Conservation (phyloP, 805 yeast genomes). For the Komagataella pseudopastoris region DNA sequence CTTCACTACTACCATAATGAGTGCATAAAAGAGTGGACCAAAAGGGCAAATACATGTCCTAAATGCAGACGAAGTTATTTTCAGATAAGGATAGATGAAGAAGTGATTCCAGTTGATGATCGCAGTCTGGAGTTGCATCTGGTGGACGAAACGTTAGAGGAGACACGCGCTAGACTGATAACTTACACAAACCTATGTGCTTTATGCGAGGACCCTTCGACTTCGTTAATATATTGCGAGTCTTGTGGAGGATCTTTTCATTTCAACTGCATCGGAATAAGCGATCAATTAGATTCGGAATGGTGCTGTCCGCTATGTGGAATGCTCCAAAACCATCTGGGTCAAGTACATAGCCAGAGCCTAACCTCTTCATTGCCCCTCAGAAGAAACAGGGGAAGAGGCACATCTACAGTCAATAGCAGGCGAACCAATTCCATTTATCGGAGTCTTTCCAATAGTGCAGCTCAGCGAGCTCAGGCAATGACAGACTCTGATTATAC, state of each 20-base stretch:
- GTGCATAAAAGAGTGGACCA: slow-evolving; percentile 21
- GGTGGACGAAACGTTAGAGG: neutral
- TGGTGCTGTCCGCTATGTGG: neutral
- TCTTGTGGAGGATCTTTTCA: neutral
- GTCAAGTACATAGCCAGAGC: neutral
- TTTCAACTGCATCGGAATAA: neutral
- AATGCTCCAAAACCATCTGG: neutral
- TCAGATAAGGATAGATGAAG: neutral
- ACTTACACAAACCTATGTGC: neutral
- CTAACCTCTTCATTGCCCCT: neutral
- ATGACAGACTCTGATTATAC: slow-evolving; percentile 7
- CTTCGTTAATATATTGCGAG: neutral
- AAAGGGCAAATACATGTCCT: slow-evolving; percentile 22
- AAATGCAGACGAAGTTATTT: slow-evolving; percentile 13
- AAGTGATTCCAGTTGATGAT: slow-evolving; percentile 5
- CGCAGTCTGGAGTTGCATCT: neutral
- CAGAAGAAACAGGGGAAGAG: neutral
- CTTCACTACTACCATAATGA: slow-evolving; percentile 19
- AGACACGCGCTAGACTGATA: neutral
- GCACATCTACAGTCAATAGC: neutral
- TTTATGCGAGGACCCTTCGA: neutral
- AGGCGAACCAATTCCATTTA: neutral
- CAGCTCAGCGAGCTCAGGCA: neutral
- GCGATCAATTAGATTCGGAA: neutral
- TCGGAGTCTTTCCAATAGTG: neutral